These are phyloP conservation scores for Mortierella sp. DNA, from an alignment of 371 early-diverging fungal genomes.

Conservation along the genomic window DNA sequence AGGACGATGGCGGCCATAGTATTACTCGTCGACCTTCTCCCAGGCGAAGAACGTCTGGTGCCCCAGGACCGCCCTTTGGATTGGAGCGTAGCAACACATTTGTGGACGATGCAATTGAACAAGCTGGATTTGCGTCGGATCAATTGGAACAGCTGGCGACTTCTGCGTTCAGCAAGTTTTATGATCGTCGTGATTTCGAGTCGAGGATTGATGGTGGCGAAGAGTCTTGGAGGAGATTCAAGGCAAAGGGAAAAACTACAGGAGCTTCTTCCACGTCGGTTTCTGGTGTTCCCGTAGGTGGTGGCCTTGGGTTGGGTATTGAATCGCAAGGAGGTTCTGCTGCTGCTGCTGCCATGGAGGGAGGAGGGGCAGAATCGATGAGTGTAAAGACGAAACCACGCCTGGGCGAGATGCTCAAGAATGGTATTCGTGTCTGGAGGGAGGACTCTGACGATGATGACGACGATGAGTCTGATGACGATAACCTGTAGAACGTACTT, in stretches of 20 bases:
- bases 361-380: background rate
- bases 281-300: background rate
- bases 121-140: constrained; percentile 35
- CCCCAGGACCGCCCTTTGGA: background rate
- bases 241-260: background rate
- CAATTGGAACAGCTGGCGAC: constrained; percentile 24
- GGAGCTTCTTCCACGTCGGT: background rate
- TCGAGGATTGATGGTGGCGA: constrained; percentile 26
- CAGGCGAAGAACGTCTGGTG: background rate
- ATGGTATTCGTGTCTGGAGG: background rate
- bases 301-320: background rate
- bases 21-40: background rate
- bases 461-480: constrained; percentile 20
- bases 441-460: constrained; percentile 15
- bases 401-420: background rate
- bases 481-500: background rate
- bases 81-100: constrained; percentile 31
- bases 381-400: background rate
- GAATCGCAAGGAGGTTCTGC: background rate
- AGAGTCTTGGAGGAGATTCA: constrained; percentile 14
- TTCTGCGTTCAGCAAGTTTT: constrained; percentile 34
- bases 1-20: background rate
- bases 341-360: background rate
- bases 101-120: constrained; percentile 40
- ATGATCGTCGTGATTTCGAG: constrained; percentile 56